Base-by-base conservation (phyloP, 129 eudicot genomes). In the Mikania micrantha region DNA sequence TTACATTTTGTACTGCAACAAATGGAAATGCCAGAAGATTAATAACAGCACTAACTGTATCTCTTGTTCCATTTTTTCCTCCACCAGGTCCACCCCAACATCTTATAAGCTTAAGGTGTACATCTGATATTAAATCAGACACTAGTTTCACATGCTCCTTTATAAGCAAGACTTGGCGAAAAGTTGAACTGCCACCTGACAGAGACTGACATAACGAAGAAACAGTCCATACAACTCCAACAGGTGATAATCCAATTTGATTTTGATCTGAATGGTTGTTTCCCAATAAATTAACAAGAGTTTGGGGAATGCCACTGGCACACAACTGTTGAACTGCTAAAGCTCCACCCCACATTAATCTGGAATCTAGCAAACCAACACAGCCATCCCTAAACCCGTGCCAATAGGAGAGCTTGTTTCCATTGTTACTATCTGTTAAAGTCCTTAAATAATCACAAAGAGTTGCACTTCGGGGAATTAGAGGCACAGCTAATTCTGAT, bases 291-390 rank as follows among this genome's bases (percentile, higher is more conserved):
- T 85, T 81, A 60, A 85, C 70, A 32, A 89, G 87, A 54, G 89
- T 83, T 80, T 94, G 99, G 5, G 99, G 97, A 66, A 86, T 74
- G 49, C 99, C 97, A 82, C 95, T 94, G n/a, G 99, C 99, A 78
- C 99, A 94, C 49, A 82, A 56, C 71, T 94, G 95, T 59, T 90
- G 95, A 66, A 85, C 88, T 72, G 99, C 99, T 60, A 90, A 66
- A 17, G 97, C 85, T 8, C 97, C 99, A 40, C 97, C 99, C 90
- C 95, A 85, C 58, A 81, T 87, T 68, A 94, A 64, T 78, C 93
- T 79, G 52, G 88, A 82, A 22, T 90, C 93, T 70, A 94, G 68
- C 67, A 94, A 70, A 71, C 99, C 97, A 60, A 90, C 82, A 78
- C 85, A 87, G 38, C 97, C 99, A 67, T 94, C 99, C 67, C 90